Evolutionary conservation across 345 rosid genomes (phyloP).

Genomic region (Melaleuca quinquenervia): DNA sequence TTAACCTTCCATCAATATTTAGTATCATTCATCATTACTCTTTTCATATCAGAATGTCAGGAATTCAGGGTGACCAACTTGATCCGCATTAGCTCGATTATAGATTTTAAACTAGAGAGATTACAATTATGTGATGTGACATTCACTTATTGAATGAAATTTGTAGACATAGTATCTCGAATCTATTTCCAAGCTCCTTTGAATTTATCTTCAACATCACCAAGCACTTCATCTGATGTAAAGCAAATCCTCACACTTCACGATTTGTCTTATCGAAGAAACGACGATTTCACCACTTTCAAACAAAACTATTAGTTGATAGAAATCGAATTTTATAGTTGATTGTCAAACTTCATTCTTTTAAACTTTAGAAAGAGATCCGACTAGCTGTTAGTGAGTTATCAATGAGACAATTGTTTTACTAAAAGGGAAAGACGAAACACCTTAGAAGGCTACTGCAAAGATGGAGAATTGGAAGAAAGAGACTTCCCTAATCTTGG

Average conservation of each 20-base stretch:
- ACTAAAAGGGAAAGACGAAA: too few relatives aligned
- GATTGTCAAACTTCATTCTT: not conserved
- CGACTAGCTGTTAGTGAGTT: not conserved
- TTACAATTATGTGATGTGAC: not conserved
- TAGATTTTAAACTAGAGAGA: not conserved
- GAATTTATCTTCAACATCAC: not conserved
- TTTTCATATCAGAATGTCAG: not conserved
- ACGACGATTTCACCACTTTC: too few relatives aligned
- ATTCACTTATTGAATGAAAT: not conserved
- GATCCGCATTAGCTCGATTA: not conserved
- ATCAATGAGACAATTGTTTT: too few relatives aligned
- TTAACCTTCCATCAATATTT: not conserved
- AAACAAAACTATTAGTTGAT: too few relatives aligned
- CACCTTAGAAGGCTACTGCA: too few relatives aligned
- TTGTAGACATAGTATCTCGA: not conserved
- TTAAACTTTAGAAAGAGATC: not conserved
- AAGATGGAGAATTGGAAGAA: too few relatives aligned
- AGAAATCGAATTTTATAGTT: not conserved
- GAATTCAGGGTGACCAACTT: not conserved
- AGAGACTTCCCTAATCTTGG: too few relatives aligned
- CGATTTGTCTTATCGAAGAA: too few relatives aligned
- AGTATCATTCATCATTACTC: not conserved
- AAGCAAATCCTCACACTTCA: not conserved
- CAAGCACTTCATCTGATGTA: not conserved
- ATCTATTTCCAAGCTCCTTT: not conserved